Base-by-base conservation (phyloP, 495 filamentous ascomycete species). In the Pyronema omphalodes region DNA sequence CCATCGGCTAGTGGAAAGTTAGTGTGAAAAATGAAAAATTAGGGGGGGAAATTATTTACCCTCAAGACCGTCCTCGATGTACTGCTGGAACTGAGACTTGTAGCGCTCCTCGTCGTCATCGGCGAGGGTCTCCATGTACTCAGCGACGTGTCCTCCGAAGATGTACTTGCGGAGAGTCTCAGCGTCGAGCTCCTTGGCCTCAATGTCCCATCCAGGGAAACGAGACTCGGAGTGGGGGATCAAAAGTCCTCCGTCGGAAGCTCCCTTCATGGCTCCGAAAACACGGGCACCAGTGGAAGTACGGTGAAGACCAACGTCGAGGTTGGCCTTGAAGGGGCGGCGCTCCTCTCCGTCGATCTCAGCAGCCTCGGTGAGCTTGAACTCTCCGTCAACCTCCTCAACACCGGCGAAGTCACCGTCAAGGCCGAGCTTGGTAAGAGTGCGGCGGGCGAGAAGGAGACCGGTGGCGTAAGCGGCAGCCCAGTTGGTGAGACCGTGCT, bases 21-120 rank as follows among this genome's bases (percentile, higher is more conserved):
- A 4, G 9, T 29, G 29, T 18, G 19, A 11, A 15, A 23, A 19
- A 53, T 14, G 6, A 19, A 17, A 44, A 33, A 12, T 35, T 15
- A 35, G 23, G 9, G n/a, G 18, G 34, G 23, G 9, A 19, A 35
- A 54, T 14, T 1, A 35, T 40, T 55, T 48, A 64, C 61, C 61
- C 74, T 96, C 91, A 57, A 96, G 71, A 60, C 89, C 93, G 66
- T 93, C 83, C 67, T 96, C 91, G 60, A 93, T 82, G 78, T 99
- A 99, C 72, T 88, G 80, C 70, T 79, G 71, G 83, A 99, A 98
- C 77, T 96, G 91, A 63, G 78, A 80, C 78, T 88, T 89, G 82
- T 86, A 99, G 70, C 91, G 88, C 78, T 99, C 91, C 83, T 99
- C 91, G 70, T 99, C 91, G 70, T 99, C 91, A 69, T 99, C 91